Percentiles rank a stretch among this genome's conserved stretches.
Evolutionary conservation across 2,329 filamentous ascomycete genomes (phyloP).

Genomic region (Epichloe typhina): DNA sequence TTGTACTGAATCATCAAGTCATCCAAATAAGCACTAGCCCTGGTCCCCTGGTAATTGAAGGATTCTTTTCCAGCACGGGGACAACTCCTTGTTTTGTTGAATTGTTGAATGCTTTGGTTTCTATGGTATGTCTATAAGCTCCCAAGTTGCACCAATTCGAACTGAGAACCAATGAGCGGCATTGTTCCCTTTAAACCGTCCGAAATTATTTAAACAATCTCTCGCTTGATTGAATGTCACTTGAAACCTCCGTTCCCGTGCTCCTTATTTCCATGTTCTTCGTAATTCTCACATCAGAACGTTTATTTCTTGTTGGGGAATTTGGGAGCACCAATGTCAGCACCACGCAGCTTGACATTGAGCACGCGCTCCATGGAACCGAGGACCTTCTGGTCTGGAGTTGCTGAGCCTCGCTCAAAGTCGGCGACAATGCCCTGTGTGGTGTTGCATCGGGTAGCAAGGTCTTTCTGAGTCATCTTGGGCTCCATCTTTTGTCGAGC

Average conservation of each 20-base stretch:
- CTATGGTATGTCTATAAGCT: slow-evolving; percentile 7
- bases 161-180: background rate
- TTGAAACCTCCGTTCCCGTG: background rate
- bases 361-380: slow-evolving; percentile 67
- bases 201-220: background rate
- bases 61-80: background rate
- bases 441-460: slow-evolving; percentile 81
- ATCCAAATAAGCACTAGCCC: background rate
- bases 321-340: slow-evolving; percentile 73
- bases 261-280: background rate
- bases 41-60: background rate
- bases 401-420: slow-evolving; percentile 68
- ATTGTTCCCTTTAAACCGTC: background rate
- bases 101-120: slow-evolving; percentile 1
- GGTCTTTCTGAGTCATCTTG: slow-evolving; percentile 89
- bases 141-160: background rate
- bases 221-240: slow-evolving; percentile 3
- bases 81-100: slow-evolving; percentile 1
- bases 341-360: slow-evolving; percentile 76
- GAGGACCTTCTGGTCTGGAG: slow-evolving; percentile 76
- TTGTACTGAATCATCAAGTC: background rate
- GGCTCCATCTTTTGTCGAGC: slow-evolving; percentile 71
- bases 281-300: background rate
- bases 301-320: slow-evolving; percentile 56
- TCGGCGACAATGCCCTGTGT: slow-evolving; percentile 67